A percentile compares a stretch with the other conserved stretches of the same genome.
Conservation (phyloP, 2,329 filamentous ascomycete species). For the Fusarium camptoceras region DNA sequence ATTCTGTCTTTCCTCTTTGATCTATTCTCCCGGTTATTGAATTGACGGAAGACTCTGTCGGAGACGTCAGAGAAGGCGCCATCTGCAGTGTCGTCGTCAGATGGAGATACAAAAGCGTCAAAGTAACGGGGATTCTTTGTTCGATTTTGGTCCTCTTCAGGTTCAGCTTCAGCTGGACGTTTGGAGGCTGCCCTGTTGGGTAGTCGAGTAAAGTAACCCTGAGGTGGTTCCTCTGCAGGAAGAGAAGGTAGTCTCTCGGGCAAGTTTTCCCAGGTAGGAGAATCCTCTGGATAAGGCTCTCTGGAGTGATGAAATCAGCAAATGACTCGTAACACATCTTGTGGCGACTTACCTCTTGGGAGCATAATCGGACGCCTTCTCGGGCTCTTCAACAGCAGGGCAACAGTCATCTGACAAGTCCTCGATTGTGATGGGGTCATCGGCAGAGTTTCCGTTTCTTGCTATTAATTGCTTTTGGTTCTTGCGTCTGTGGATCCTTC, state of each 20-base stretch:
- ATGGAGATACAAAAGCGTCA: neutral
- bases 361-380: neutral
- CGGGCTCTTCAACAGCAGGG: neutral
- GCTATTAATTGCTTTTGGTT: neutral
- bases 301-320: neutral
- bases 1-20: neutral
- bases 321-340: neutral
- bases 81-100: neutral
- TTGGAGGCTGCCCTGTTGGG: neutral
- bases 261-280: neutral
- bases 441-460: neutral
- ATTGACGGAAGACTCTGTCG: neutral
- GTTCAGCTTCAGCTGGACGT: constrained; percentile 11
- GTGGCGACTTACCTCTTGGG: neutral
- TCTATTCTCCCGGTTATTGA: neutral
- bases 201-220: neutral
- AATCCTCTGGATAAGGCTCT: neutral
- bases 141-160: neutral
- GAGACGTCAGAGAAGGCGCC: neutral
- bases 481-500: neutral
- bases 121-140: constrained; percentile 7
- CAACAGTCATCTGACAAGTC: neutral
- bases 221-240: neutral
- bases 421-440: neutral
- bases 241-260: neutral